Evolutionary conservation across 192 early-diverging fungal genomes (phyloP).

Genomic region (Neocallimastix lanati): DNA sequence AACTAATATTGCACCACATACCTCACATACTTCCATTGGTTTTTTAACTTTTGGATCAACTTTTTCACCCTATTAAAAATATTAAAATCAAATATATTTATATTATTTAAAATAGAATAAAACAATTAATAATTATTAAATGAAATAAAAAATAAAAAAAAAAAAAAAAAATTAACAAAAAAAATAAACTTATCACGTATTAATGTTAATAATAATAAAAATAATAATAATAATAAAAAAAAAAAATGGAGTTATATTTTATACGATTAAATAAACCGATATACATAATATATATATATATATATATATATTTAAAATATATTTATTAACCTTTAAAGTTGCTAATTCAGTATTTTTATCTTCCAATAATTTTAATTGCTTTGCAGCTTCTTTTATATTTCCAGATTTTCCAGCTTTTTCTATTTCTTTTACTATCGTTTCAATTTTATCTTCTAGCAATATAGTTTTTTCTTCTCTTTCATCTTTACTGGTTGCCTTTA

Average conservation of each 20-base stretch:
- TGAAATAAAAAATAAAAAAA: no score
- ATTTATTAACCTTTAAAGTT: conserved; percentile 31
- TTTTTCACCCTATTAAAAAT: background rate
- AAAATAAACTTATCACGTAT: no score
- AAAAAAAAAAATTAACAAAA: no score
- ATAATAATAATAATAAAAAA: no score
- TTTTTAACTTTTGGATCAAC: conserved; percentile 32
- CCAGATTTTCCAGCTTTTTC: conserved; percentile 58
- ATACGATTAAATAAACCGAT: no score
- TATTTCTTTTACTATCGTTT: conserved; percentile 27
- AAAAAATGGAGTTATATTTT: no score
- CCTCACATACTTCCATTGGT: conserved; percentile 60
- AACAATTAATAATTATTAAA: no score
- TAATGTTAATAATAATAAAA: no score
- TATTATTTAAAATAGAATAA: no score
- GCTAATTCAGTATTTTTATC: conserved; percentile 42
- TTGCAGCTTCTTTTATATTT: conserved; percentile 49
- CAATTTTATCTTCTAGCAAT: conserved; percentile 63
- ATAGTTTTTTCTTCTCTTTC: conserved; percentile 66
- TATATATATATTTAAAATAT: no score
- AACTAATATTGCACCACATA: conserved; percentile 69
- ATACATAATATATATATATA: no score
- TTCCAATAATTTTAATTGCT: conserved; percentile 43
- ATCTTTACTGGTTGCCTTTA: conserved; percentile 25
- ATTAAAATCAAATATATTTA: no score